A percentile compares a stretch with the other conserved stretches of the same genome.
phyloP scores from a whole-genome alignment of 2,329 filamentous ascomycete species.

The Colletotrichum liriopes region DNA sequence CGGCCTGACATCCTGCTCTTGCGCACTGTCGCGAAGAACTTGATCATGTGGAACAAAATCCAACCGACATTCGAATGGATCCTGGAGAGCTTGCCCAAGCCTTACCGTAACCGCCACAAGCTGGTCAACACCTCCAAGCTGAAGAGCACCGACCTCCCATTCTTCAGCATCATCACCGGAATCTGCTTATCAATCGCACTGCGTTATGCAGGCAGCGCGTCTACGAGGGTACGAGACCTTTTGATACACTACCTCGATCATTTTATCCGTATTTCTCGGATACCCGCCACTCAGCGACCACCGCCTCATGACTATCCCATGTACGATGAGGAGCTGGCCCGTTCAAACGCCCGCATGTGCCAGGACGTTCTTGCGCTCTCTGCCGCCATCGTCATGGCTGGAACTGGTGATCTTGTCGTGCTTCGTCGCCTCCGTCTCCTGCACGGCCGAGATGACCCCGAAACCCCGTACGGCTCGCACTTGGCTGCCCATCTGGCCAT shows the following conservation, averaged over 20 bases:
- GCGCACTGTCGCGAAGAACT: conserved; percentile 87
- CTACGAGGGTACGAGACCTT: conserved; percentile 81
- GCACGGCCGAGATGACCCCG: conserved; percentile 87
- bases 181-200: conserved; percentile 86
- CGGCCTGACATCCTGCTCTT: conserved; percentile 93
- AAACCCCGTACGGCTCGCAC: conserved; percentile 93
- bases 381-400: conserved; percentile 92
- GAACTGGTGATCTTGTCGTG: conserved; percentile 89
- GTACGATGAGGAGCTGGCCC: conserved; percentile 89
- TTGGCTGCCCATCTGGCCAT: conserved; percentile 94
- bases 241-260: conserved; percentile 88
- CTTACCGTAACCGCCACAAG: conserved; percentile 75
- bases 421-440: conserved; percentile 89
- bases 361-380: conserved; percentile 90
- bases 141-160: conserved; percentile 87
- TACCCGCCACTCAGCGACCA: conserved; percentile 57
- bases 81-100: conserved; percentile 77
- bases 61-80: conserved; percentile 83
- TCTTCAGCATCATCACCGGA: conserved; percentile 93
- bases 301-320: conserved; percentile 53
- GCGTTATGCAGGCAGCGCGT: conserved; percentile 81
- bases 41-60: conserved; percentile 94
- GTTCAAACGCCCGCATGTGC: conserved; percentile 89
- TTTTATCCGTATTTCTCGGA: conserved; percentile 82
- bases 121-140: conserved; percentile 75